Percentiles rank a stretch among this genome's conserved stretches.
phyloP scores from a whole-genome alignment of 176 grass and related monocot species.

The Zea luxurians region DNA sequence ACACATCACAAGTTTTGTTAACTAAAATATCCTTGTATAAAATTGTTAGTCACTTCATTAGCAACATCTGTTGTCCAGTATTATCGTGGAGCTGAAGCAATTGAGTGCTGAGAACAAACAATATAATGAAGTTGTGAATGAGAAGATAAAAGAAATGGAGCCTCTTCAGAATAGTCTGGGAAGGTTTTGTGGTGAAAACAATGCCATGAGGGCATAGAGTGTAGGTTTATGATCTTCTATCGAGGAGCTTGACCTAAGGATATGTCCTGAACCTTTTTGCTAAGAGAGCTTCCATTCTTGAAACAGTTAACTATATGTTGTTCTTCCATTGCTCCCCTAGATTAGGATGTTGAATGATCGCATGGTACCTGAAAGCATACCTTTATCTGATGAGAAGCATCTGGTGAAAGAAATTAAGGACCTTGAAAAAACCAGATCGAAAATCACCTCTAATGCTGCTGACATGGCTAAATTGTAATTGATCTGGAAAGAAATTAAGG shows the following conservation, averaged over 20 bases:
- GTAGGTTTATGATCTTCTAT: constrained; percentile 86
- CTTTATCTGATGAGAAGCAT: constrained; percentile 81
- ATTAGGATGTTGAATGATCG: constrained; percentile 78
- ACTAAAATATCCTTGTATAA: no score
- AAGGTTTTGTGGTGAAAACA: constrained; percentile 78
- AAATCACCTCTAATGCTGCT: constrained; percentile 72
- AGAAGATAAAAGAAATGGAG: constrained; percentile 76
- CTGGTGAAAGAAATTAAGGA: constrained; percentile 84
- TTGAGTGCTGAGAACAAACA: constrained; percentile 73
- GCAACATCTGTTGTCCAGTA: no score
- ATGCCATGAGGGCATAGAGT: constrained; percentile 68
- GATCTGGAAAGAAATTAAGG: no score
- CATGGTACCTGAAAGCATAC: constrained; percentile 86
- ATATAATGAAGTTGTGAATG: constrained; percentile 61
- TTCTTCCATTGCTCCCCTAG: constrained; percentile 43
- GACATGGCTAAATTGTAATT: constrained; percentile 70
- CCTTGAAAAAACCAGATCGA: constrained; percentile 82
- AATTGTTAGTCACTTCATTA: no score
- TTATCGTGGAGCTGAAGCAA: constrained; percentile 70
- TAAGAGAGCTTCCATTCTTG: background rate
- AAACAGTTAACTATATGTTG: constrained; percentile 38
- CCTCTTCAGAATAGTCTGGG: constrained; percentile 77
- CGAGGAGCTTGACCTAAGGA: constrained; percentile 80
- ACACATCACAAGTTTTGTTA: no score
- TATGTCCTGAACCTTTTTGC: constrained; percentile 40